Base-by-base conservation (phyloP, 2,329 filamentous ascomycete species). In the Xylariaceae sp. region DNA sequence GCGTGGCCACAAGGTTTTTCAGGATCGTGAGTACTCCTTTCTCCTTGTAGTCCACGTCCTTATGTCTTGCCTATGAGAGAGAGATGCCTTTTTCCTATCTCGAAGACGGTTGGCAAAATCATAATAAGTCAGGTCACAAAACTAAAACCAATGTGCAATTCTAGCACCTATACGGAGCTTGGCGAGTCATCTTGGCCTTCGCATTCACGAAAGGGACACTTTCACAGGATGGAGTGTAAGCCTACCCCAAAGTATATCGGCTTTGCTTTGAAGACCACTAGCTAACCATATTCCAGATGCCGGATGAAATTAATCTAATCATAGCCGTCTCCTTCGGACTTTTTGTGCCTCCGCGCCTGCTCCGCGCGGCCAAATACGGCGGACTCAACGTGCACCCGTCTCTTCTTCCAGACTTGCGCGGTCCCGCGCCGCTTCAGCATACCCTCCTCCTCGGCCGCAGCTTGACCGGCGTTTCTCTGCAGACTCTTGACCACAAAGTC, bases 311-410 rank as follows among this genome's bases (percentile, higher is more conserved):
- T 61, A 92, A 97, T 70, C 77, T 99, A 53, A 82, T 99, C 62
- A 79, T 97, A 39, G 92, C 92, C 41, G 94, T 97, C 4, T 97
- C 94, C 0, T 99, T 97, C 73, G 94, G 94, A 3, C 81, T 96
- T 6, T 88, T 97, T 57, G 86, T 99, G 1, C 94, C 94, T 0
- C 80, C 81, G 0, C 81, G 91, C 4, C 84, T 97, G 13, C 77
- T 99, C 18, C 75, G 76, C 18, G 75, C 75, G 1, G 83, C 89
- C 20, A 83, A 82, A 63, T 96, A 95, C 73, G 92, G 92, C 36
- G 94, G 94, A 0, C 75, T 99, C 3, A 99, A 99, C 71, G 81
- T 99, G 2, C 94, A 99, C 67, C 94, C 94, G 1, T 97, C 93
- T 0, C 74, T 97, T 23, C 81, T 99, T 11, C 93, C 92, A 3